Evolutionary conservation across 352 stramenopile species (phyloP).

Genomic region (Blastocystis sp.): DNA sequence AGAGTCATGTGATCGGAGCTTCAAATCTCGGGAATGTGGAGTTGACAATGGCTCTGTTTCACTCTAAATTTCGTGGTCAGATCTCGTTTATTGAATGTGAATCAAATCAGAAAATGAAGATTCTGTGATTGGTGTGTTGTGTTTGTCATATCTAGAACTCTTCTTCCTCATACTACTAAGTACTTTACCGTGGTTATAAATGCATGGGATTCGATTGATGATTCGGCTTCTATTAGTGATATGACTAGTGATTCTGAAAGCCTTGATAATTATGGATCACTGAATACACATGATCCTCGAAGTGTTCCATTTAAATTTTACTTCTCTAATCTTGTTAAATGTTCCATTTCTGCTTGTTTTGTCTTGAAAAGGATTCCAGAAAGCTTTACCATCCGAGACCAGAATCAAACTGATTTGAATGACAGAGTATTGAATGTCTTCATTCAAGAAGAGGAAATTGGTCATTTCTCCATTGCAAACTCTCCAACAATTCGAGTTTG

Average conservation of each 20-base stretch:
- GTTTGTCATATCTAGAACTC: not conserved
- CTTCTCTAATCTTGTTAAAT: constrained; percentile 39
- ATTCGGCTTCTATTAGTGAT: not conserved
- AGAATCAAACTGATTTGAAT: not conserved
- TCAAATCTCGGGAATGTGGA: constrained; percentile 46
- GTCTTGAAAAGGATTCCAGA: not conserved
- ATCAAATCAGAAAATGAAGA: constrained; percentile 1
- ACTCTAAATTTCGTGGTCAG: not conserved
- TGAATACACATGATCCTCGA: not conserved
- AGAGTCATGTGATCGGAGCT: constrained; percentile 1
- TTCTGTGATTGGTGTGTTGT: not conserved
- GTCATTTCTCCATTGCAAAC: not conserved
- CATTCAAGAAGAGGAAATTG: not conserved
- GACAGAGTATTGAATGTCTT: not conserved
- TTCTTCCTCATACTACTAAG: not conserved
- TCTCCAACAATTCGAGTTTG: not conserved
- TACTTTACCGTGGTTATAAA: not conserved
- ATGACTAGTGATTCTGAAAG: not conserved
- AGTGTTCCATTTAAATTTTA: constrained; percentile 13
- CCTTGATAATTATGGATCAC: no score
- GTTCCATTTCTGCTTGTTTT: constrained; percentile 1
- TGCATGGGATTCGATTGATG: not conserved
- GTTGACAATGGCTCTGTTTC: constrained; percentile 14
- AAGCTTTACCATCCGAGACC: not conserved
- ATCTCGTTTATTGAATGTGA: constrained; percentile 13